phyloP scores from a whole-genome alignment of 2,329 filamentous ascomycete species.

The Claviceps quebecensis region DNA sequence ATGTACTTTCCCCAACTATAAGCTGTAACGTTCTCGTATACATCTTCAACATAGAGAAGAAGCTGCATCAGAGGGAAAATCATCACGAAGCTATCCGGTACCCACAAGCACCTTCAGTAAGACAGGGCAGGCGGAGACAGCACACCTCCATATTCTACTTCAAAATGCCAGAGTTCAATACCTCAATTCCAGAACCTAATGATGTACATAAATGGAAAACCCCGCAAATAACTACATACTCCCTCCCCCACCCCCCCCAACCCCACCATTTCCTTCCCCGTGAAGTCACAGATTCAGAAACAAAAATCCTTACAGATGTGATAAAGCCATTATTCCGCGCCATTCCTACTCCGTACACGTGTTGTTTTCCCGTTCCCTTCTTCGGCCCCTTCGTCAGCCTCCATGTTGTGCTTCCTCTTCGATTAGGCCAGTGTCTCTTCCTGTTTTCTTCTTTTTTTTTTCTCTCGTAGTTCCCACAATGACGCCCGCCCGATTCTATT shows the following conservation, averaged over 20 bases:
- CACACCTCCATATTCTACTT: too few relatives aligned
- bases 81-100: too few relatives aligned
- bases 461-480: background rate
- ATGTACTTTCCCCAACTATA: too few relatives aligned
- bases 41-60: too few relatives aligned
- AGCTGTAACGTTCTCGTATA: too few relatives aligned
- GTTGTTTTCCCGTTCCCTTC: background rate
- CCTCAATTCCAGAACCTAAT: too few relatives aligned
- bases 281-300: background rate
- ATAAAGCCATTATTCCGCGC: background rate
- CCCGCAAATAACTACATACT: background rate
- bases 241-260: background rate
- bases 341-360: slow-evolving; percentile 4
- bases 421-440: background rate
- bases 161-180: too few relatives aligned
- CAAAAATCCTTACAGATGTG: background rate
- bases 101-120: too few relatives aligned
- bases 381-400: background rate
- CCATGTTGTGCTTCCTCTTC: background rate
- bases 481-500: background rate
- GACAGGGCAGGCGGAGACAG: too few relatives aligned
- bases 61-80: too few relatives aligned
- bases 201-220: too few relatives aligned
- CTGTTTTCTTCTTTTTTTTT: background rate
- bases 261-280: background rate